Conservation (phyloP, 2,329 filamentous ascomycete species). For the Trichoderma simmonsii region DNA sequence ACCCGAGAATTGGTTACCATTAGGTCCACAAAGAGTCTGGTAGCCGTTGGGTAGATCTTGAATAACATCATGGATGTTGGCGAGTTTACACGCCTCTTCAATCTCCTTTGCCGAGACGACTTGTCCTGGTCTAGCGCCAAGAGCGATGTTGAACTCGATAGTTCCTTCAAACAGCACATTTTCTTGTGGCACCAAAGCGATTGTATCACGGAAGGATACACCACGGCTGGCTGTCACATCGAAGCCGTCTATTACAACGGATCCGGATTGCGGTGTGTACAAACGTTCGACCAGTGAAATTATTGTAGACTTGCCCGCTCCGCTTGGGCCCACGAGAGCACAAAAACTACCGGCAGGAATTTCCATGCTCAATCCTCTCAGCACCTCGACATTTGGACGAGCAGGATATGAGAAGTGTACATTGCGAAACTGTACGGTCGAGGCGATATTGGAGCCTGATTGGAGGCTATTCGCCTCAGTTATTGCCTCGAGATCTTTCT, state of each 20-base stretch:
- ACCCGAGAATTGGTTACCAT: conserved; percentile 63
- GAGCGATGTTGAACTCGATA: conserved; percentile 47
- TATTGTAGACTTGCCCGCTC: conserved; percentile 46
- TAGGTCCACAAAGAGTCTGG: conserved; percentile 55
- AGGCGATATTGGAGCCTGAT: conserved; percentile 40
- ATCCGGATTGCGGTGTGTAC: conserved; percentile 48
- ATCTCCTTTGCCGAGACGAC: conserved; percentile 54
- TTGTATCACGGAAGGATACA: conserved; percentile 40
- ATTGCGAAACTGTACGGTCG: conserved; percentile 38
- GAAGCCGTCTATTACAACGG: conserved; percentile 46
- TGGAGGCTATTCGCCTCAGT: not conserved
- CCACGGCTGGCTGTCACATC: not conserved
- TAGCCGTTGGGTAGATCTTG: conserved; percentile 53
- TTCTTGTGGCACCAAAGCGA: conserved; percentile 51
- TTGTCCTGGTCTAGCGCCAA: conserved; percentile 48
- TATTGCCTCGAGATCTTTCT: not conserved
- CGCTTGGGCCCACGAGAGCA: conserved; percentile 43
- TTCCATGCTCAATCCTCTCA: conserved; percentile 27
- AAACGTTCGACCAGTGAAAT: conserved; percentile 50
- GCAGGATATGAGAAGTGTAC: conserved; percentile 19
- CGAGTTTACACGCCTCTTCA: conserved; percentile 57
- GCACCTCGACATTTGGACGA: not conserved
- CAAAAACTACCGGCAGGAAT: conserved; percentile 40
- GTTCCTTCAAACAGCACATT: conserved; percentile 49
- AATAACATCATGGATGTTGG: conserved; percentile 63